A percentile compares a stretch with the other conserved stretches of the same genome.
Evolutionary conservation across 208 protist species (phyloP).

Genomic region (Zelonia costaricensis): DNA sequence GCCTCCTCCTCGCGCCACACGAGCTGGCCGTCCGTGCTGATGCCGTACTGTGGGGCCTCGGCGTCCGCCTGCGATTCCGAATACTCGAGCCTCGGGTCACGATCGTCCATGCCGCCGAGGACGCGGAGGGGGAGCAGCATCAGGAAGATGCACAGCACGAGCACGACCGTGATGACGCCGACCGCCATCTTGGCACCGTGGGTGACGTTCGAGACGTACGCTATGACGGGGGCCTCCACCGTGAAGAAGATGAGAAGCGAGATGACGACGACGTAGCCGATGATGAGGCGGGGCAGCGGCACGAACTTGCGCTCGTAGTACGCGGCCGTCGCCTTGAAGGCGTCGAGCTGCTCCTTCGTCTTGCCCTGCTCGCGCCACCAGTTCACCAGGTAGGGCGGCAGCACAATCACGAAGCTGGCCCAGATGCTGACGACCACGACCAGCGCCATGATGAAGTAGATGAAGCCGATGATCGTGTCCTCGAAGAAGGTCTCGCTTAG

Average conservation of each 20-base stretch:
- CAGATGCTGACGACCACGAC: conserved; percentile 41
- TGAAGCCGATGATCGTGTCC: conserved; percentile 44
- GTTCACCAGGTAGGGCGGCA: conserved; percentile 72
- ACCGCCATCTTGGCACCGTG: conserved; percentile 28
- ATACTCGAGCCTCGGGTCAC: conserved; percentile 5
- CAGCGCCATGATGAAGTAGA: conserved; percentile 55
- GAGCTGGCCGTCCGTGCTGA: neutral
- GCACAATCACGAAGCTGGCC: conserved; percentile 43
- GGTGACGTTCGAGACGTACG: conserved; percentile 39
- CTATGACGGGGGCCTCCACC: conserved; percentile 48
- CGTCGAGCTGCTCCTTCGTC: conserved; percentile 37
- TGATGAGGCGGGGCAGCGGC: conserved; percentile 41
- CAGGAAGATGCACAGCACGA: conserved; percentile 42
- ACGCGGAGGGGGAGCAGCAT: conserved; percentile 45
- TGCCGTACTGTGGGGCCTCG: conserved; percentile 2
- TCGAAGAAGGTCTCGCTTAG: conserved; percentile 56
- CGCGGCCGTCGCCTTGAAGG: conserved; percentile 23
- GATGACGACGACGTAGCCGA: conserved; percentile 46
- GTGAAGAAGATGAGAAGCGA: conserved; percentile 58
- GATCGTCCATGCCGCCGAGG: conserved; percentile 57
- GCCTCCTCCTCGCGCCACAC: neutral
- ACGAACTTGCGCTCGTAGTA: conserved; percentile 63
- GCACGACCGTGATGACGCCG: conserved; percentile 38
- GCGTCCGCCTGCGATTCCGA: neutral
- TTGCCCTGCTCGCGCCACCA: conserved; percentile 57